Conservation (phyloP, 2,329 filamentous ascomycete genomes). For the Macrophomina pseudophaseolina region DNA sequence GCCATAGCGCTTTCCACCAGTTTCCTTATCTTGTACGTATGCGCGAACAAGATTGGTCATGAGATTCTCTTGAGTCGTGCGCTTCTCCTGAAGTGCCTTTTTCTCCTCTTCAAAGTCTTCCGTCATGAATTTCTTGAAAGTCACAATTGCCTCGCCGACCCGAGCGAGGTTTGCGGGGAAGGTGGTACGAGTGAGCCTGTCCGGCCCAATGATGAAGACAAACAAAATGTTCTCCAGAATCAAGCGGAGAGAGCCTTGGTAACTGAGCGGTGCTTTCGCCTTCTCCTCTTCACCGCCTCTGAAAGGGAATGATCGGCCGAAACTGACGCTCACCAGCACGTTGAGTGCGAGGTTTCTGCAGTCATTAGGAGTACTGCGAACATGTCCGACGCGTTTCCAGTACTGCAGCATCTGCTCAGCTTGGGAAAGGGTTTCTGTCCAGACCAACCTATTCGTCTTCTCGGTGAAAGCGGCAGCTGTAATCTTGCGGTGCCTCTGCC, state of each 20-base stretch:
- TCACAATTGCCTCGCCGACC: constrained; percentile 26
- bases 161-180: constrained; percentile 12
- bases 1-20: not conserved
- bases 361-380: not conserved
- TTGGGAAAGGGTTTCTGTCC: not conserved
- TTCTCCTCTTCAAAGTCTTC: constrained; percentile 23
- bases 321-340: constrained; percentile 2
- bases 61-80: constrained; percentile 13
- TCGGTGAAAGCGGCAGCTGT: constrained; percentile 53
- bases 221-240: constrained; percentile 25
- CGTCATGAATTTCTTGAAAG: constrained; percentile 29
- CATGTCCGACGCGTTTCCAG: not conserved
- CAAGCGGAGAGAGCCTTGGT: not conserved
- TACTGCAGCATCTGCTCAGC: constrained; percentile 1
- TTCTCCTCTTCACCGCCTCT: not conserved
- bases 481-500: constrained; percentile 52
- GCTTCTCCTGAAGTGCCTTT: not conserved
- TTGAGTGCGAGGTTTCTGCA: constrained; percentile 8
- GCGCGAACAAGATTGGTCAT: constrained; percentile 26
- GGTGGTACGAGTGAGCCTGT: not conserved
- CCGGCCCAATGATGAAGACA: constrained; percentile 25
- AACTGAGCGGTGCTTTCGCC: not conserved
- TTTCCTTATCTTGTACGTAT: not conserved
- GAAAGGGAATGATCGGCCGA: constrained; percentile 17
- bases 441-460: constrained; percentile 43